These are phyloP conservation scores for Mariannaea sp. DNA, from an alignment of 2,329 filamentous ascomycete species.

Conservation along the genomic window DNA sequence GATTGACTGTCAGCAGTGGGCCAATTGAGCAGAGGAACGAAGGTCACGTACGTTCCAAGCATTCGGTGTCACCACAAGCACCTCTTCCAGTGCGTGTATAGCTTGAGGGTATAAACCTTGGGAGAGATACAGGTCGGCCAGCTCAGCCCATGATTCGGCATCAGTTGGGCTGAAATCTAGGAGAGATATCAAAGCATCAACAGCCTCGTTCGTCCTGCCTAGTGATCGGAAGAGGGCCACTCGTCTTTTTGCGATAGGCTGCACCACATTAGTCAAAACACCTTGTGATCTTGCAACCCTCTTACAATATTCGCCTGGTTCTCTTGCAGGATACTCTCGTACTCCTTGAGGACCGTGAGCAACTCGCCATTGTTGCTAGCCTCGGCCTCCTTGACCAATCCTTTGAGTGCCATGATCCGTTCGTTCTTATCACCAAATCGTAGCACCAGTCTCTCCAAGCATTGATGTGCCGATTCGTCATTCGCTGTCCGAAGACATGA, in stretches of 20 bases:
- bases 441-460: constrained; percentile 73
- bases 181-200: constrained; percentile 72
- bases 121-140: constrained; percentile 82
- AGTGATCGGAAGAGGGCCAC: constrained; percentile 79
- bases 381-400: constrained; percentile 82
- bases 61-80: constrained; percentile 83
- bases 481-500: constrained; percentile 85
- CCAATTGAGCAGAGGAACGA: constrained; percentile 4
- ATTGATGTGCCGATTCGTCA: constrained; percentile 74
- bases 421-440: constrained; percentile 88
- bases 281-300: background rate
- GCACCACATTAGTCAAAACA: constrained; percentile 29
- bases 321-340: constrained; percentile 74
- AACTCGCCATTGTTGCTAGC: constrained; percentile 70
- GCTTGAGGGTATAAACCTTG: constrained; percentile 82
- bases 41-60: constrained; percentile 81
- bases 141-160: constrained; percentile 89
- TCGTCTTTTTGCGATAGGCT: constrained; percentile 85
- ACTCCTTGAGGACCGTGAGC: constrained; percentile 73
- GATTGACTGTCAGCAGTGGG: constrained; percentile 26
- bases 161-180: constrained; percentile 87
- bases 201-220: constrained; percentile 72
- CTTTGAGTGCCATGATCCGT: constrained; percentile 80
- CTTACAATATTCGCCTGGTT: constrained; percentile 81
- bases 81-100: constrained; percentile 88